These are phyloP conservation scores for Monilinia fructigena DNA, from an alignment of 2,329 filamentous ascomycete species.

Conservation along the genomic window DNA sequence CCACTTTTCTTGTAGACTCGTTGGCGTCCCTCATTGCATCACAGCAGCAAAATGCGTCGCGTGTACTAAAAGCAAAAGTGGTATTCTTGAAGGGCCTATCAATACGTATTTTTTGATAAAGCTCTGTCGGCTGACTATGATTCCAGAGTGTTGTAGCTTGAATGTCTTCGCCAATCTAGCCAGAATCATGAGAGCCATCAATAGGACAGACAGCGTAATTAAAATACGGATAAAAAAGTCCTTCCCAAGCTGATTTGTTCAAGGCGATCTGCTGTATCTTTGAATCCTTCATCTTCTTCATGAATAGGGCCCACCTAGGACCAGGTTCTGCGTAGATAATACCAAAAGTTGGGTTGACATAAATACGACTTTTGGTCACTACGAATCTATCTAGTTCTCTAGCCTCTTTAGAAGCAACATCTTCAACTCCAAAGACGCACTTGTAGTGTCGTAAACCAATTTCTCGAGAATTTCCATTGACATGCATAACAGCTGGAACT, in stretches of 20 bases:
- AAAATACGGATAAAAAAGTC: background rate
- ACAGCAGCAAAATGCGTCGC: background rate
- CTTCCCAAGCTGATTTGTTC: background rate
- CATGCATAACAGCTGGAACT: background rate
- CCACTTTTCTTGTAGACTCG: background rate
- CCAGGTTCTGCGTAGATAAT: background rate
- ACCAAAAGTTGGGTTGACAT: background rate
- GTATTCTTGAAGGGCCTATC: background rate
- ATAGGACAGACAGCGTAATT: background rate
- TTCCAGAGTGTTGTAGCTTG: background rate
- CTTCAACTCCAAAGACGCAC: background rate
- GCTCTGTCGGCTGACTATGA: background rate
- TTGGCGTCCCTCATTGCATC: background rate
- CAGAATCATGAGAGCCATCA: background rate
- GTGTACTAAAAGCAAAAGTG: background rate
- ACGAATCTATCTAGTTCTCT: background rate
- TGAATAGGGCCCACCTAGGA: too few species aligned
- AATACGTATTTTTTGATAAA: background rate
- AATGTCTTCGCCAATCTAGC: too few species aligned
- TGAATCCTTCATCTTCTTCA: background rate
- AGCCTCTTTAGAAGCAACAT: background rate
- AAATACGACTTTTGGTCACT: background rate
- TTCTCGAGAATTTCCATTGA: background rate
- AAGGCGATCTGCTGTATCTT: background rate
- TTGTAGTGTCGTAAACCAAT: background rate